Conservation (phyloP, 1,139 yeast species). For the Geotrichum candidum region DNA sequence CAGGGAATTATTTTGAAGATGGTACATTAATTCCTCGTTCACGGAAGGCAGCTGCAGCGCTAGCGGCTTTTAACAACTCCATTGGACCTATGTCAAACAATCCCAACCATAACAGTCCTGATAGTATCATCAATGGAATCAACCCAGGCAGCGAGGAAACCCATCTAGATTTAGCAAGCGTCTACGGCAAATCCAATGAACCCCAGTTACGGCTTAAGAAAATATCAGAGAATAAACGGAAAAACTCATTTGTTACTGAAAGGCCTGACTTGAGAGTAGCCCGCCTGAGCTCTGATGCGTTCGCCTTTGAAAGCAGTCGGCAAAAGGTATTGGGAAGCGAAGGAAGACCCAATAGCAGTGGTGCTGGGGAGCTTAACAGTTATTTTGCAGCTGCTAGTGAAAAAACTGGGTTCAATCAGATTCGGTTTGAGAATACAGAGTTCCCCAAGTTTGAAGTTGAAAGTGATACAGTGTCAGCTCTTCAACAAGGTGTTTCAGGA, state of each 20-base stretch:
- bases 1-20: conserved; percentile 16
- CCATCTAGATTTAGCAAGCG: background rate
- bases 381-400: background rate
- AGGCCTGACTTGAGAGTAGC: conserved; percentile 12
- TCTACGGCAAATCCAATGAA: background rate
- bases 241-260: conserved; percentile 13
- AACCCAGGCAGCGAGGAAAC: background rate
- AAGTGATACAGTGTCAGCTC: background rate
- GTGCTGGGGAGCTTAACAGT: background rate
- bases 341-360: background rate
- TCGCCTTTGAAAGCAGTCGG: background rate
- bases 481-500: background rate
- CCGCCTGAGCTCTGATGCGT: background rate
- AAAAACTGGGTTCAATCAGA: conserved; percentile 1
- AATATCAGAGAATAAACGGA: background rate
- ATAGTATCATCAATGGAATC: background rate
- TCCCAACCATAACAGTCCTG: background rate
- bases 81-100: background rate
- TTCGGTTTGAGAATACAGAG: conserved; percentile 3
- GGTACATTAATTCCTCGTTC: conserved; percentile 15
- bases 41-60: conserved; percentile 2
- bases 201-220: background rate
- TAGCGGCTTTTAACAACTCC: background rate
- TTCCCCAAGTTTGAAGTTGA: background rate
- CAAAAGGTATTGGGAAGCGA: background rate